Evolutionary conservation across 192 early-diverging fungal genomes (phyloP).

Genomic region (Neocallimastix lanati): DNA sequence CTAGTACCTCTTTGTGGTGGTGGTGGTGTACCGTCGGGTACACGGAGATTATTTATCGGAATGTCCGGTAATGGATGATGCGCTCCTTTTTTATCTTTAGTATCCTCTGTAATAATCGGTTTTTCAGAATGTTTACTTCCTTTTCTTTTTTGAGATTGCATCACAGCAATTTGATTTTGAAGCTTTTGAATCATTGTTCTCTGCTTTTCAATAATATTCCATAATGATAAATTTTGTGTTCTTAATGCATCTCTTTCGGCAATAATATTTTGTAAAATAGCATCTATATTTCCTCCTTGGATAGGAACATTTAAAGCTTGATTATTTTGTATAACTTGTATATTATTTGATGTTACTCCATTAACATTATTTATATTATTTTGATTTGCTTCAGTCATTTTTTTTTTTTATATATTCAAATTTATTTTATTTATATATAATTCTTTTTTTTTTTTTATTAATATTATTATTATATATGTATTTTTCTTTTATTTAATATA

Average conservation of each 20-base stretch:
- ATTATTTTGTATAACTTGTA: background rate
- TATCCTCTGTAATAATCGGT: background rate
- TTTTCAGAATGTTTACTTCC: background rate
- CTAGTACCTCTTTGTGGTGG: background rate
- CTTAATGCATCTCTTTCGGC: conserved; percentile 36
- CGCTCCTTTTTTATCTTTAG: background rate
- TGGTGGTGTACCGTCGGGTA: background rate
- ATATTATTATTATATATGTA: no score
- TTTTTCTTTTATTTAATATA: no score
- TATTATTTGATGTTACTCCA: background rate
- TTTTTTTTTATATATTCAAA: background rate
- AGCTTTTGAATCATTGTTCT: conserved; percentile 68
- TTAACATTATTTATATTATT: background rate
- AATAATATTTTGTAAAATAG: conserved; percentile 14
- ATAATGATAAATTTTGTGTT: conserved; percentile 67
- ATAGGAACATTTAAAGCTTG: background rate
- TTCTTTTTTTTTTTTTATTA: no score
- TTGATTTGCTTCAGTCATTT: background rate
- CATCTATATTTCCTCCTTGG: background rate
- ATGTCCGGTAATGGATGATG: background rate
- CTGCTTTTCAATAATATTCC: conserved; percentile 85
- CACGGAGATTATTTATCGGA: background rate
- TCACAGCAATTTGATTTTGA: conserved; percentile 35
- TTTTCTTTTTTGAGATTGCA: conserved; percentile 1
- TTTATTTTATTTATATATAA: no score